Percentiles rank a stretch among this genome's conserved stretches.
Evolutionary conservation across 2,329 filamentous ascomycete species (phyloP).

Genomic region (Alternaria sp.): DNA sequence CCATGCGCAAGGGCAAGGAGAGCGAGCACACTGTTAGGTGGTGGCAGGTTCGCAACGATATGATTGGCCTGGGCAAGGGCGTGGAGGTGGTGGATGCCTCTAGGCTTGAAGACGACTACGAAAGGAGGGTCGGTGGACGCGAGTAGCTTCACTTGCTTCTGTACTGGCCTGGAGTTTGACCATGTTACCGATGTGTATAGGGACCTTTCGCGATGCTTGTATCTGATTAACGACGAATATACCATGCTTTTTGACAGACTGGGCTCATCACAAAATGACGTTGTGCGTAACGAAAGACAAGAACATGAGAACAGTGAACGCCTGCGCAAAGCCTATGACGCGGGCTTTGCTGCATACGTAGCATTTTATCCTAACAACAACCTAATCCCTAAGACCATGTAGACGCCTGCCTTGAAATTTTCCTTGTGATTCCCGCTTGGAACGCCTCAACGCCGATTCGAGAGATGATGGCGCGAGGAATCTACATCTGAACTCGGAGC

Average conservation of each 20-base stretch:
- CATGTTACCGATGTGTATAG: conserved; percentile 5
- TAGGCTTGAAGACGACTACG: conserved; percentile 86
- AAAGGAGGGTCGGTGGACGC: conserved; percentile 72
- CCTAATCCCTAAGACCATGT: neutral
- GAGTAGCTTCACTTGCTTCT: conserved; percentile 37
- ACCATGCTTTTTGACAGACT: neutral
- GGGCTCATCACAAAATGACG: neutral
- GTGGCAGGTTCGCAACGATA: conserved; percentile 76
- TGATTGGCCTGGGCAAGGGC: conserved; percentile 84
- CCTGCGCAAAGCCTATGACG: neutral
- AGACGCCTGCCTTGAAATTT: neutral
- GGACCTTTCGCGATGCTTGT: neutral
- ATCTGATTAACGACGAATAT: conserved; percentile 11
- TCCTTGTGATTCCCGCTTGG: neutral
- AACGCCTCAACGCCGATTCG: neutral
- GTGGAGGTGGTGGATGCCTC: conserved; percentile 86
- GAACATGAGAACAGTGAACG: neutral
- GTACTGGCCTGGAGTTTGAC: conserved; percentile 2
- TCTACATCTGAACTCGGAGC: conserved; percentile 60
- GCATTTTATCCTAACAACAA: neutral
- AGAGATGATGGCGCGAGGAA: neutral
- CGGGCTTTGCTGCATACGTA: neutral
- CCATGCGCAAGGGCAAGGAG: conserved; percentile 30
- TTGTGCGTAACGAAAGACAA: neutral
- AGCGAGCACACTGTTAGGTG: conserved; percentile 57